phyloP scores from a whole-genome alignment of 1,284 basidiomycete genomes.

The Fomitopsis palustris region DNA sequence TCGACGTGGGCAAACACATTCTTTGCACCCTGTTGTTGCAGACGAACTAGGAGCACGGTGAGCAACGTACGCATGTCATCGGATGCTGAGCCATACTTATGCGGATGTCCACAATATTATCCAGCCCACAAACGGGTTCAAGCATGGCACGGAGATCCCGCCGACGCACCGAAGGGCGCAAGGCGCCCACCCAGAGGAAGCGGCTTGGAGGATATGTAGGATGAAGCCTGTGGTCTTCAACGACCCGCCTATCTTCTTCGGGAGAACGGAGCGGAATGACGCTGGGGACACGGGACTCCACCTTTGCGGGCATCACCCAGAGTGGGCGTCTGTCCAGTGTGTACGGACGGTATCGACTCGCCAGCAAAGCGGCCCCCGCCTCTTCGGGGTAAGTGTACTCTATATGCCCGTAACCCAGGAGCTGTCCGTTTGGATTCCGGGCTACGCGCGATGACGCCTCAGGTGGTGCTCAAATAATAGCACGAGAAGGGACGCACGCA shows the following conservation, averaged over 20 bases:
- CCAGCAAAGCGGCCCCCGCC: background rate
- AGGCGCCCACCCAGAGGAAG: slow-evolving; percentile 7
- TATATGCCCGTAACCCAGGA: slow-evolving; percentile 5
- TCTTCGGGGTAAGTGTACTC: slow-evolving; percentile 5
- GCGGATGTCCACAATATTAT: background rate
- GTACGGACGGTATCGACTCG: background rate
- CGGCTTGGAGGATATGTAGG: background rate
- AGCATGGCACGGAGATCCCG: slow-evolving; percentile 4
- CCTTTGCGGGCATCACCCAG: background rate
- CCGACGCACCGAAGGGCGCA: background rate
- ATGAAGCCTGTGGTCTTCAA: background rate
- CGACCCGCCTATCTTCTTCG: background rate
- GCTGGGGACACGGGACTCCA: background rate
- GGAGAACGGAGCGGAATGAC: background rate
- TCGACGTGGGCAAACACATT: slow-evolving; percentile 9
- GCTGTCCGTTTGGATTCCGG: background rate
- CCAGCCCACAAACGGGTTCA: background rate
- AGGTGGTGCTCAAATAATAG: background rate
- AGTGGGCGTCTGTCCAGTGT: background rate
- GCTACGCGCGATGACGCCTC: background rate
- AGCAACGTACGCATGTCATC: background rate
- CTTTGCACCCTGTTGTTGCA: background rate
- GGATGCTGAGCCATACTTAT: background rate
- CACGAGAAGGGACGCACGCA: background rate
- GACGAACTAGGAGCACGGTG: background rate